phyloP scores from a whole-genome alignment of 176 grass and related monocot genomes.

The Triticum timopheevii region DNA sequence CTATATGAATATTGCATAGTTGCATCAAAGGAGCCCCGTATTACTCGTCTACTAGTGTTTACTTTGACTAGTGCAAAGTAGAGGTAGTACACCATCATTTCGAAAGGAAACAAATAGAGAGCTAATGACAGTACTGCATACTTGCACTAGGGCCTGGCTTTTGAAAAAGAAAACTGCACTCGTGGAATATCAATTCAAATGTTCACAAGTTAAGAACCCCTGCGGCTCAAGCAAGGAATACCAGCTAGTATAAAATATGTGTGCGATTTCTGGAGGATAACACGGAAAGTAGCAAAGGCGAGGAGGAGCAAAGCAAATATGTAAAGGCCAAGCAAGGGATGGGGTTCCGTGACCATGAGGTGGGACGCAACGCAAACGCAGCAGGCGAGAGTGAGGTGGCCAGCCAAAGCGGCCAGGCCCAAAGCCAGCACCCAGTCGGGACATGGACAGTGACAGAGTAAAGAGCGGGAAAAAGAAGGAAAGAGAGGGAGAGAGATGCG shows the following conservation, averaged over 20 bases:
- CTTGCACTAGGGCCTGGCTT: too few species aligned
- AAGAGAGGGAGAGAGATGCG: background rate
- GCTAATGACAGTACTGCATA: too few species aligned
- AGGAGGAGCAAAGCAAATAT: background rate
- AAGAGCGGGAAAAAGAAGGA: background rate
- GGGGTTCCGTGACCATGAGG: conserved; percentile 29
- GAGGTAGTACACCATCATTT: too few species aligned
- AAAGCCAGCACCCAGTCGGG: conserved; percentile 25
- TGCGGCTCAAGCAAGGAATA: conserved; percentile 24
- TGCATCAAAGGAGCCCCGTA: too few species aligned
- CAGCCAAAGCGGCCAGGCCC: conserved; percentile 6
- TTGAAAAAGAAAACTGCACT: too few species aligned
- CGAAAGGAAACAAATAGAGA: too few species aligned
- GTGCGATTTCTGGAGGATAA: background rate
- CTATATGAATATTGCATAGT: too few species aligned
- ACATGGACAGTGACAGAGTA: conserved; percentile 6
- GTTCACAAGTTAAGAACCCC: background rate
- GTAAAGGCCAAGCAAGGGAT: conserved; percentile 18
- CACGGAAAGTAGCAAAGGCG: background rate
- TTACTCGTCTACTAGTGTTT: background rate
- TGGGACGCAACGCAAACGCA: conserved; percentile 11
- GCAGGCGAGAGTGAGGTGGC: conserved; percentile 4
- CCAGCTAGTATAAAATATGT: too few species aligned
- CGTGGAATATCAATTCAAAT: background rate
- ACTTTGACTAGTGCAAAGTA: background rate